Evolutionary conservation across 805 yeast genomes (phyloP), one percentile per base, ranked within the genome.

Genomic region (Yarrowia sp.): DNA sequence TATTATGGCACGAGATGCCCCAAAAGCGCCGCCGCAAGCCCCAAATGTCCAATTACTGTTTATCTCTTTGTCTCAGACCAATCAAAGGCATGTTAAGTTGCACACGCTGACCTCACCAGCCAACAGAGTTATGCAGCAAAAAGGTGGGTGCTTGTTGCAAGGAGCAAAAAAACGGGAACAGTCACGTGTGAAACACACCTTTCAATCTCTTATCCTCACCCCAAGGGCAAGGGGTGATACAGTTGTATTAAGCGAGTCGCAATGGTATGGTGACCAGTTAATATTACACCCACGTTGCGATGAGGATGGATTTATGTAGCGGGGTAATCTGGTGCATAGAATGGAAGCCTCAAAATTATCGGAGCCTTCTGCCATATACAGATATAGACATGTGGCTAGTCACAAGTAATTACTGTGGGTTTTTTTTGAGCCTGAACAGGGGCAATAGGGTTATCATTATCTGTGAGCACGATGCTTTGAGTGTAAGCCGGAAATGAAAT

Each of bases 101-200:
- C 28, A n/a, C 33, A 16, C 33, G 4, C 21, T 19, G 28, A 21
- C 30, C 48, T 22, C 30, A 12, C 24, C 35, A n/a, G 36, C 26
- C 54, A 49, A 49, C 56, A 49, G 17, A 49, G 56, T 49, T 49
- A 33, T 49, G 56, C 56, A 49, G 56, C 56, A 49, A 49, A 33
- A 22, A 49, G 56, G 40, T 48, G 35, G 51, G 19, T 28, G 41
- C n/a, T 17, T 35, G 21, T 35, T 38, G 48, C 32, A 24, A 46
- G 38, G 54, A 48, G 54, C 54, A 48, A 48, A 30, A n/a, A 48
- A 14, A 30, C 12, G 33, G 21, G 7, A 22, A 11, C 21, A 22
- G 56, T 49, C 56, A 49, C 56, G 56, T 49, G 56, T 30, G 22
- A 19, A 14, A 26, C 33, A 14, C 33, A 26, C 51, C 51, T 17